These are phyloP conservation scores for Ilyonectria sp. DNA, from an alignment of 2,329 filamentous ascomycete species.

Conservation along the genomic window DNA sequence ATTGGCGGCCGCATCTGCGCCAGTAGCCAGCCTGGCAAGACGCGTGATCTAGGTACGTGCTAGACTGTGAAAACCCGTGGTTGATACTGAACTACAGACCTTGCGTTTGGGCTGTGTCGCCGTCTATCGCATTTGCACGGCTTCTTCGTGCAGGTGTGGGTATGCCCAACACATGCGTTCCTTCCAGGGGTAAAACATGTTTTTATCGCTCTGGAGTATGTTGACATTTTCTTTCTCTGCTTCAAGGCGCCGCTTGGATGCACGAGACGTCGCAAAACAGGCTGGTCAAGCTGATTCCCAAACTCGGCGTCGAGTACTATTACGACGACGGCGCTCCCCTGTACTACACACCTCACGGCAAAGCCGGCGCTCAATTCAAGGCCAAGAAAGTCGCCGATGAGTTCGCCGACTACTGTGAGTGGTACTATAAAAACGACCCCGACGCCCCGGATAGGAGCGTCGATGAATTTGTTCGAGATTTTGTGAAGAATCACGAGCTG, in stretches of 20 bases:
- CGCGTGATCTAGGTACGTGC: slow-evolving; percentile 27
- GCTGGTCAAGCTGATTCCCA: slow-evolving; percentile 30
- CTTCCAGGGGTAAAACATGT: slow-evolving; percentile 22
- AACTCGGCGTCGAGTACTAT: slow-evolving; percentile 30
- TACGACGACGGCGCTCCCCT: slow-evolving; percentile 31
- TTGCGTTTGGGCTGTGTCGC: slow-evolving; percentile 31
- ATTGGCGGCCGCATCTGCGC: slow-evolving; percentile 29
- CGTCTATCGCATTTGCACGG: slow-evolving; percentile 29
- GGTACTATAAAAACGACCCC: slow-evolving; percentile 18
- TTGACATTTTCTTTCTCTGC: slow-evolving; percentile 22
- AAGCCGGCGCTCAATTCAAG: slow-evolving; percentile 31
- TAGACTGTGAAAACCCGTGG: slow-evolving; percentile 5
- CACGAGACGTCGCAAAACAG: slow-evolving; percentile 31
- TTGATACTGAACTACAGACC: slow-evolving; percentile 28
- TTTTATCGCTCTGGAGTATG: slow-evolving; percentile 17
- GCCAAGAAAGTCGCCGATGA: slow-evolving; percentile 30
- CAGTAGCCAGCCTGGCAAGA: slow-evolving; percentile 23
- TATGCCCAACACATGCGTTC: slow-evolving; percentile 26
- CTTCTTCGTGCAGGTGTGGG: slow-evolving; percentile 20
- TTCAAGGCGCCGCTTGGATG: slow-evolving; percentile 31
- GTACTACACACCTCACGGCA: slow-evolving; percentile 25
- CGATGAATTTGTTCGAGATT: slow-evolving; percentile 26
- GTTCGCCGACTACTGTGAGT: slow-evolving; percentile 30
- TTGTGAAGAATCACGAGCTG: slow-evolving; percentile 28
- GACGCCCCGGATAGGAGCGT: slow-evolving; percentile 21